A percentile compares a stretch with the other conserved stretches of the same genome.
phyloP scores from a whole-genome alignment of 768 basidiomycete species.

The Porphyrellus cyaneotinctus region DNA sequence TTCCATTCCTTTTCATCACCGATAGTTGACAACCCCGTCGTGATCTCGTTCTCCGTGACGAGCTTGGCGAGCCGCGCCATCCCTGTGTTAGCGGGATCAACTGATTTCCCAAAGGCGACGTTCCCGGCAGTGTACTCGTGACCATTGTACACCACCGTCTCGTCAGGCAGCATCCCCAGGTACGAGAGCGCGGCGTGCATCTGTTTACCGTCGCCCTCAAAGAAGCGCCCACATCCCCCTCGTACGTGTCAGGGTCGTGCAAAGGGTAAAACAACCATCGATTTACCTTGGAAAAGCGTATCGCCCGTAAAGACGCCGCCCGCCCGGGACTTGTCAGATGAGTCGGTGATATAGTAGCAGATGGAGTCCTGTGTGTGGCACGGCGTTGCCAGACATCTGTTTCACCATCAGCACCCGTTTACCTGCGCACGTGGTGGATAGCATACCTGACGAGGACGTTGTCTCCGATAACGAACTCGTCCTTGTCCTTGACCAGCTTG shows the following conservation, averaged over 20 bases:
- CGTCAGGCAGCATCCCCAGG: slow-evolving; percentile 69
- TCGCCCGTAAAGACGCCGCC: slow-evolving; percentile 93
- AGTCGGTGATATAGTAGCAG: slow-evolving; percentile 72
- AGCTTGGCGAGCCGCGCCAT: slow-evolving; percentile 57
- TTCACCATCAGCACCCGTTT: slow-evolving; percentile 5
- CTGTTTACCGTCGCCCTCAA: slow-evolving; percentile 75
- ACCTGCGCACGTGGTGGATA: slow-evolving; percentile 4
- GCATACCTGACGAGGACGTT: slow-evolving; percentile 56
- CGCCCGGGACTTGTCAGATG: slow-evolving; percentile 43
- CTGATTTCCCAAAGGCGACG: slow-evolving; percentile 61
- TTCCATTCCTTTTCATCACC: slow-evolving; percentile 95
- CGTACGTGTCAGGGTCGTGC: slow-evolving; percentile 22
- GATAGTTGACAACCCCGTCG: slow-evolving; percentile 83
- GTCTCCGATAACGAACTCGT: slow-evolving; percentile 71
- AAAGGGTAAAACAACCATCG: not conserved
- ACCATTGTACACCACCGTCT: slow-evolving; percentile 81
- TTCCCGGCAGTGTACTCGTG: slow-evolving; percentile 88
- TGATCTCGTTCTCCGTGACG: slow-evolving; percentile 54
- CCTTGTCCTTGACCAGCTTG: slow-evolving; percentile 73
- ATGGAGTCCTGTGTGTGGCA: slow-evolving; percentile 98
- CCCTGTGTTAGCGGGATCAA: slow-evolving; percentile 61
- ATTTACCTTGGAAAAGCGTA: slow-evolving; percentile 66
- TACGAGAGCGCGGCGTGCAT: slow-evolving; percentile 74
- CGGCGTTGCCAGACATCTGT: slow-evolving; percentile 79
- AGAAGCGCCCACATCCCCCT: slow-evolving; percentile 91